Evolutionary conservation across 2,329 filamentous ascomycete genomes (phyloP), one percentile per base, ranked within the genome.

Genomic region (Tolypocladium tropicale): DNA sequence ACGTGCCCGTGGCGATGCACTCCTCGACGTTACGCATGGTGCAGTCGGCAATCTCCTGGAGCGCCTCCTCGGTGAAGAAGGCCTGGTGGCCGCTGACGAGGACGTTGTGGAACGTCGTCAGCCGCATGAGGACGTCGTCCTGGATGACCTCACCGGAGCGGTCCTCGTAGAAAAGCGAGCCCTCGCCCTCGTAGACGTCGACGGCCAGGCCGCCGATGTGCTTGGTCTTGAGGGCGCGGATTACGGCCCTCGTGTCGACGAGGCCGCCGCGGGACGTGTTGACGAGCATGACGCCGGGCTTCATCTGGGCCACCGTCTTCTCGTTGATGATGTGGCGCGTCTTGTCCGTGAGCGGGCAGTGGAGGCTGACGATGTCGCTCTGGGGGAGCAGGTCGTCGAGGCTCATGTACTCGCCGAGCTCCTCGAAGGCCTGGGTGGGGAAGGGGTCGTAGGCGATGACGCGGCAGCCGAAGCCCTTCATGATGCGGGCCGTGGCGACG

Each of bases 201-300:
- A 88, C 73, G 0, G 83, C 85, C 33, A 86, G 71, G 1, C 81
- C 84, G 9, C 82, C 82, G 2, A 88, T 72, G 28, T 77, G 76
- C n/a, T 74, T 75, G 39, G 66, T 73, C 72, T 88, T 87, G 57
- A 88, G 75, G 14, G 81, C 80, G 25, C 76, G 70, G 55, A 86
- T 81, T 56, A 85, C 77, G 12, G 82, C 79, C 33, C 71, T 69
- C 0, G 83, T 85, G 64, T 86, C 74, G 58, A 89, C 75, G 54
- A 89, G 71, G 2, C 79, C 83, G 23, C 85, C 86, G 2, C 86
- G 80, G 4, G 84, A 86, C 0, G 85, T 89, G 68, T 89, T 87
- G 60, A 89, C 75, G 34, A 89, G 70, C 67, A 87, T 73, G 0
- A 79, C 83, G 1, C 78, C 81, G 9, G 69, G 66, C 68, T 86